These are phyloP conservation scores for Licmophora abbreviata DNA, from an alignment of 108 stramenopile species.

Conservation along the genomic window DNA sequence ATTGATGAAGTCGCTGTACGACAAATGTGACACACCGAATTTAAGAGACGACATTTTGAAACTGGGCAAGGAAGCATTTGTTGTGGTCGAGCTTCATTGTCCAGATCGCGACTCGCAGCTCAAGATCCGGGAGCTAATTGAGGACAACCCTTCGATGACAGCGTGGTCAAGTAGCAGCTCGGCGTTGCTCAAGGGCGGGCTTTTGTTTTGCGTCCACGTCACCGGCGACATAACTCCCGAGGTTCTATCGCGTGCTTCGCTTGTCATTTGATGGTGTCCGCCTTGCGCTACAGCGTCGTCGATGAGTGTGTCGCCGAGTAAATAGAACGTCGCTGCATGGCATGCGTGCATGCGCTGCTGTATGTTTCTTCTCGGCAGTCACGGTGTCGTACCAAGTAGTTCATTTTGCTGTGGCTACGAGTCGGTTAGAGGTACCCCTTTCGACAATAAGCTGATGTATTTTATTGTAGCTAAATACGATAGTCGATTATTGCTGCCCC, in stretches of 20 bases:
- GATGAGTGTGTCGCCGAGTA: no score
- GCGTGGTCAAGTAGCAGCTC: slow-evolving; percentile 49
- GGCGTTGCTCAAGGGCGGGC: slow-evolving; percentile 44
- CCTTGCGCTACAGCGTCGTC: no score
- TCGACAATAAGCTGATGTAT: no score
- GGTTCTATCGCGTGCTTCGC: slow-evolving; percentile 38
- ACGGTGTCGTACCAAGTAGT: no score
- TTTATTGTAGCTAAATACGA: no score
- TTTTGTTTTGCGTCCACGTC: slow-evolving; percentile 45
- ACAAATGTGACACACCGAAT: slow-evolving; percentile 44
- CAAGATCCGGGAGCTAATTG: slow-evolving; percentile 58
- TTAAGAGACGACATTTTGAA: slow-evolving; percentile 54
- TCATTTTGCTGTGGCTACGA: no score
- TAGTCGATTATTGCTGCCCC: no score
- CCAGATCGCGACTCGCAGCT: slow-evolving; percentile 31
- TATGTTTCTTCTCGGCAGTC: no score
- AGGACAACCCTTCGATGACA: slow-evolving; percentile 60
- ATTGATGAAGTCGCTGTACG: slow-evolving; percentile 58
- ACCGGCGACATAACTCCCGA: slow-evolving; percentile 52
- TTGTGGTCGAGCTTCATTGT: slow-evolving; percentile 37
- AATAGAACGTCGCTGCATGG: no score
- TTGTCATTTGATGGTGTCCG: slow-evolving; percentile 24
- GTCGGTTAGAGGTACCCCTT: no score
- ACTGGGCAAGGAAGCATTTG: slow-evolving; percentile 22
- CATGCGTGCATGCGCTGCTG: no score